Base-by-base conservation (phyloP, 257 asterid genomes). In the Jacaranda mimosifolia region DNA sequence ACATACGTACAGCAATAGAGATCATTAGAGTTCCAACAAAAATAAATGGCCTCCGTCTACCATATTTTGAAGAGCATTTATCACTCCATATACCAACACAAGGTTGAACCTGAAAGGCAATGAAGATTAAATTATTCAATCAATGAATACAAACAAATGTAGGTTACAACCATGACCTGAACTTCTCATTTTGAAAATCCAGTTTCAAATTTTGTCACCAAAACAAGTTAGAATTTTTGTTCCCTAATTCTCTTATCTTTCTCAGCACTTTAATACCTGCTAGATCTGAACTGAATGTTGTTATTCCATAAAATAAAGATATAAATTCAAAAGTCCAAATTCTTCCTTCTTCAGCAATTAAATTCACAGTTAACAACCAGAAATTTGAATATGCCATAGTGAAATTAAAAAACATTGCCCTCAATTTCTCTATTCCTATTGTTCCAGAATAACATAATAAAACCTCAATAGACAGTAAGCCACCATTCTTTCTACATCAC, bases 51-150 rank as follows among this genome's bases (percentile, higher is more conserved):
- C 97, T 83, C 83, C 98, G 88, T 81, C 96, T 87, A 43, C 98
- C 98, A 86, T 90, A 92, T 85, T 91, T 92, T 74, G 97, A 94
- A 75, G 90, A 52, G 89, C 97, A 92, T 86, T 90, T 90, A 84
- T 93, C 97, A 83, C 97, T 96, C 99, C 97, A 96, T 83, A 91
- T 92, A 38, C 99, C 99, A 81, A 96, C 99, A 84, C 98, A 96
- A 73, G 99, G 99, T 93, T 96, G 99, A 71, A 93, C 98, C 99
- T 96, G 90, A 73, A 84, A 84, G 70, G 56, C 75, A 75, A 32
- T 18, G 13, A 75, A 63, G 14, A 74, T 63, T 70, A 51, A 45
- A 62, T 36, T 40, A 83, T 56, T 64, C 53, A 63, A 72, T 43
- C 26, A 46, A 72, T 2, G 12, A 11, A 17, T 58, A 57, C 39